Percentiles rank a stretch among this genome's conserved stretches.
phyloP scores from a whole-genome alignment of 805 yeast species.

The Millerozyma acaciae region DNA sequence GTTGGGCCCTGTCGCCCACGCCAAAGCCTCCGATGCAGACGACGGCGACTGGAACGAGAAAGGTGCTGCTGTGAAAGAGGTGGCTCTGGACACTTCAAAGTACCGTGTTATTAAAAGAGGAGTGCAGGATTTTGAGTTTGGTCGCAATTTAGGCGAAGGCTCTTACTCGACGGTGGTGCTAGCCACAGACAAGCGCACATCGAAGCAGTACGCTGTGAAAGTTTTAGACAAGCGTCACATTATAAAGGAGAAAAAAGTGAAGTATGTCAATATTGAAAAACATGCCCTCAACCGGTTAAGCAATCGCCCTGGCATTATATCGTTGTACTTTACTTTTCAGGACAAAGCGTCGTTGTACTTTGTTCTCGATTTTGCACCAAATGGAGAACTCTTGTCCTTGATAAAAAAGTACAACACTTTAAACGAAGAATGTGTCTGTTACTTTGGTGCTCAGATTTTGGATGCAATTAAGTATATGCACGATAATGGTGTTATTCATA shows the following conservation, averaged over 20 bases:
- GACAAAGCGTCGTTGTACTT: conserved; percentile 70
- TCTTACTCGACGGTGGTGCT: conserved; percentile 44
- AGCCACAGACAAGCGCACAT: conserved; percentile 48
- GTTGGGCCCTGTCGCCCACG: background rate
- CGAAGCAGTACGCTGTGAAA: conserved; percentile 68
- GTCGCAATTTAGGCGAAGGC: conserved; percentile 42
- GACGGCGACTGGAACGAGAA: conserved; percentile 29
- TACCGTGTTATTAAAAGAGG: conserved; percentile 29
- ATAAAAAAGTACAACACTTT: conserved; percentile 68
- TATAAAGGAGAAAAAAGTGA: conserved; percentile 77
- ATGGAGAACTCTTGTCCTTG: conserved; percentile 69
- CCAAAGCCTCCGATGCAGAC: conserved; percentile 5
- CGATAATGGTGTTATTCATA: conserved; percentile 68
- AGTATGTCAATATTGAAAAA: conserved; percentile 80
- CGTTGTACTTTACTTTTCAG: conserved; percentile 73
- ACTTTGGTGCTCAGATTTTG: conserved; percentile 69
- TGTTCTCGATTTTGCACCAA: conserved; percentile 73
- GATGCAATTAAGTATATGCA: conserved; percentile 75
- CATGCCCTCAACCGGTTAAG: conserved; percentile 71
- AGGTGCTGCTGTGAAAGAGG: conserved; percentile 31
- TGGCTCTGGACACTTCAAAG: conserved; percentile 13
- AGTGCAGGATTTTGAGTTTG: conserved; percentile 40
- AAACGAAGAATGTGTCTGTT: conserved; percentile 63
- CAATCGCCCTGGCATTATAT: conserved; percentile 58
- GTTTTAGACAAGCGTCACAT: conserved; percentile 73